Conservation (phyloP, 1,284 basidiomycete species). For the Sphaerobolus stellatus region DNA sequence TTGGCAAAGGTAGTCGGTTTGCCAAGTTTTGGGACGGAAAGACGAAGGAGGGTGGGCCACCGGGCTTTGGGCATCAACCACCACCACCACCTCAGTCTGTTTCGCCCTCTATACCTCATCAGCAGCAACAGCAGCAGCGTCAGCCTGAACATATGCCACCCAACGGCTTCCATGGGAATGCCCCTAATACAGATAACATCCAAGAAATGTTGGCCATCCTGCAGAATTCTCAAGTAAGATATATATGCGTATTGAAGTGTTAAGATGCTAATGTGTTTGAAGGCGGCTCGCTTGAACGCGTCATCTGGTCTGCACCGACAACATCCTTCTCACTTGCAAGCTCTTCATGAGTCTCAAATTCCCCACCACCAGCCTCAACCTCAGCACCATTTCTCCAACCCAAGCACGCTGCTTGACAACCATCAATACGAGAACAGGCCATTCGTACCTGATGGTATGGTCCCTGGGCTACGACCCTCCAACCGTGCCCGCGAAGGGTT, state of each 20-base stretch:
- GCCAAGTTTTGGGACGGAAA: constrained; percentile 83
- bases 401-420: constrained; percentile 21
- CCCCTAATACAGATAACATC: constrained; percentile 57
- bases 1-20: constrained; percentile 71
- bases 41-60: constrained; percentile 43
- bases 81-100: constrained; percentile 18
- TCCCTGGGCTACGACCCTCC: constrained; percentile 71
- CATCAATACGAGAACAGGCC: constrained; percentile 66
- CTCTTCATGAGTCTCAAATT: constrained; percentile 31
- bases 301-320: constrained; percentile 31
- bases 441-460: constrained; percentile 80
- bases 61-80: constrained; percentile 39
- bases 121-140: constrained; percentile 1
- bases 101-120: neutral
- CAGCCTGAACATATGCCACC: neutral
- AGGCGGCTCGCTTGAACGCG: constrained; percentile 31
- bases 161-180: constrained; percentile 36
- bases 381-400: constrained; percentile 7
- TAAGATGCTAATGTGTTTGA: constrained; percentile 16
- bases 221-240: constrained; percentile 57
- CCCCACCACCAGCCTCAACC: constrained; percentile 16
- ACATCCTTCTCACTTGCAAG: constrained; percentile 28
- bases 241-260: constrained; percentile 14
- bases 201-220: constrained; percentile 77
- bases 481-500: constrained; percentile 51